A percentile compares a stretch with the other conserved stretches of the same genome.
phyloP scores from a whole-genome alignment of 106 monocot genomes.

The Acorus gramineus region DNA sequence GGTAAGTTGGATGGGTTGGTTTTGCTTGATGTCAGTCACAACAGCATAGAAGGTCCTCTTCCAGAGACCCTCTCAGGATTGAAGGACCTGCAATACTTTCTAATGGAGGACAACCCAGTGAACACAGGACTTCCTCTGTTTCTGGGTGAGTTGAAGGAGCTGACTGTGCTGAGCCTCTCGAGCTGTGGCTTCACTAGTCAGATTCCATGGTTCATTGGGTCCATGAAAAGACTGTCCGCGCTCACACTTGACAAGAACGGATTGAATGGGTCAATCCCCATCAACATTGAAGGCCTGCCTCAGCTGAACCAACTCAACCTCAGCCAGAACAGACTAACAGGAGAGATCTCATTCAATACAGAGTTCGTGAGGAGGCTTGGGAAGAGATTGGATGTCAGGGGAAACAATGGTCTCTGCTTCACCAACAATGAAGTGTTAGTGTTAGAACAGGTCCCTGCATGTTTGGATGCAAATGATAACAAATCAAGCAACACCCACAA shows the following conservation, averaged over 20 bases:
- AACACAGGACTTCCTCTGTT: constrained; percentile 25
- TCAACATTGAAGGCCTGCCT: constrained; percentile 25
- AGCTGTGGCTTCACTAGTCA: constrained; percentile 36
- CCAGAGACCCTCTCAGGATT: constrained; percentile 26
- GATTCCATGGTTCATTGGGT: constrained; percentile 28
- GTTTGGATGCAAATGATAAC: not conserved
- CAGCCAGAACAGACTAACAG: constrained; percentile 54
- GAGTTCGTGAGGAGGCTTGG: constrained; percentile 58
- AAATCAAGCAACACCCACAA: no score
- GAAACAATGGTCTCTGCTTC: constrained; percentile 41
- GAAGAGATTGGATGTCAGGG: constrained; percentile 45
- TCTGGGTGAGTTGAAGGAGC: constrained; percentile 22
- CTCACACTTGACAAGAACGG: constrained; percentile 47
- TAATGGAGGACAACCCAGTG: constrained; percentile 50
- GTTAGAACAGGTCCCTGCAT: constrained; percentile 1
- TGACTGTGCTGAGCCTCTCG: constrained; percentile 43
- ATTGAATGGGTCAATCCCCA: constrained; percentile 47
- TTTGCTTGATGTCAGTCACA: constrained; percentile 52
- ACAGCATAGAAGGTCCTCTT: constrained; percentile 38
- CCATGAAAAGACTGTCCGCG: constrained; percentile 26
- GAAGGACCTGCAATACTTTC: constrained; percentile 35
- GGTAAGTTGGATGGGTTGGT: constrained; percentile 28
- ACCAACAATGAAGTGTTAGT: no score
- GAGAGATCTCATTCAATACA: constrained; percentile 34
- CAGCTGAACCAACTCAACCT: constrained; percentile 48